These are phyloP conservation scores for Hypoxylon lenormandii DNA, from an alignment of 495 filamentous ascomycete genomes.

Conservation along the genomic window DNA sequence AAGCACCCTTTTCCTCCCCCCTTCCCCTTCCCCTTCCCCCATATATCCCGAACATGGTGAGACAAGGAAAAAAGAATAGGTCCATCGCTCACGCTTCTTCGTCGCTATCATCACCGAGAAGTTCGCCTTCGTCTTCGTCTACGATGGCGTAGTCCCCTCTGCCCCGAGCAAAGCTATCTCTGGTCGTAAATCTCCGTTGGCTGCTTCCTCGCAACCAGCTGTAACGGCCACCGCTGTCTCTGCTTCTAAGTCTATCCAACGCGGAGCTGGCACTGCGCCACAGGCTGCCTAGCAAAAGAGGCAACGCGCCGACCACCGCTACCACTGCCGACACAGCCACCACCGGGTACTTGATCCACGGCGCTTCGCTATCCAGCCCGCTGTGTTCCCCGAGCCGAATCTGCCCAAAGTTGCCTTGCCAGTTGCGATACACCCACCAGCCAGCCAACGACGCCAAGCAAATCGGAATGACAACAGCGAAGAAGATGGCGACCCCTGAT, in stretches of 20 bases:
- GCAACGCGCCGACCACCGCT: slow-evolving; percentile 78
- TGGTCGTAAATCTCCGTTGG: slow-evolving; percentile 77
- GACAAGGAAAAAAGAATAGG: neutral
- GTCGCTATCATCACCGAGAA: slow-evolving; percentile 91
- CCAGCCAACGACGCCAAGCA: slow-evolving; percentile 74
- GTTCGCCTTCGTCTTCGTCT: slow-evolving; percentile 91
- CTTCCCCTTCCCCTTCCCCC: no score
- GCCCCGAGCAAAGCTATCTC: slow-evolving; percentile 85
- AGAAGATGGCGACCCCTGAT: slow-evolving; percentile 82
- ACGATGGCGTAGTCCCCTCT: slow-evolving; percentile 86
- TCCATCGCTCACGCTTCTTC: slow-evolving; percentile 73
- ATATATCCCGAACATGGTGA: neutral
- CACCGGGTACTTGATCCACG: slow-evolving; percentile 81
- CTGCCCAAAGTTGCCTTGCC: slow-evolving; percentile 89
- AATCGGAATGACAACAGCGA: slow-evolving; percentile 81
- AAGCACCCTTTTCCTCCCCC: neutral
- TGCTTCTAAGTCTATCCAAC: slow-evolving; percentile 59
- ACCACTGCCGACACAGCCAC: slow-evolving; percentile 80
- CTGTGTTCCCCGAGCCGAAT: slow-evolving; percentile 81
- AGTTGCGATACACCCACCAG: slow-evolving; percentile 87
- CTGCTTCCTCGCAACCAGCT: slow-evolving; percentile 62
- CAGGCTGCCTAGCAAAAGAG: slow-evolving; percentile 73
- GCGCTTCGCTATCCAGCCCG: slow-evolving; percentile 71
- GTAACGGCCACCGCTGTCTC: slow-evolving; percentile 55
- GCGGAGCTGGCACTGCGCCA: slow-evolving; percentile 70